Evolutionary conservation across 108 stramenopile species (phyloP), one percentile per base, ranked within the genome.

Genomic region (Discostella pseudostelligera): DNA sequence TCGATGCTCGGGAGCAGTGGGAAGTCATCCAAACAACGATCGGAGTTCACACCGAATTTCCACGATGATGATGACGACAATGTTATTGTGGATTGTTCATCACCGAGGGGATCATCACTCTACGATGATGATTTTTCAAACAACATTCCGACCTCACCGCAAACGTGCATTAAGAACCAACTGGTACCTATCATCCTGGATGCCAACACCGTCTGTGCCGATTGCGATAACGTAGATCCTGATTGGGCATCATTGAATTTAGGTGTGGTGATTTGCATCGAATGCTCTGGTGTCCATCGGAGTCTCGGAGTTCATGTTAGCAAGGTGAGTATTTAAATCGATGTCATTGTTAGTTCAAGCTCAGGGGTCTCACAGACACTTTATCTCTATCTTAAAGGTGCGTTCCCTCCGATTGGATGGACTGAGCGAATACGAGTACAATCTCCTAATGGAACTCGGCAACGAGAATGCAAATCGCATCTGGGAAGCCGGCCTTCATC

Each of bases 251-350:
- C 81, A 12, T 57, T 94, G 43, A 96, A 94, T 72, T 67, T 95
- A 25, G 94, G 94, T 24, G 79, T 92, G 21, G 56, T 94, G n/a
- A 61, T 99, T 13, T 99, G 99, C 69, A 95, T 99, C 61, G 89
- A 94, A 58, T 99, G 99, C 77, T 88, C 92, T 59, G 99, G 96
- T n/a, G 92, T 99, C 2, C 99, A 99, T 62, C 86, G 99, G 48
- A 91, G 87, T 59, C 81, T 99, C 11, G 99, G 99, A 32, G 97
- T 97, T 21, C 97, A 97, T 78, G 90, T 99, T 32, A 93, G 92
- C 74, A 96, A 96, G 76, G 97, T 97, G 56, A 80, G 93, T 11
- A 78, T 67, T 59, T 80, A 17, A 70, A 72, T 39, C 62, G 35
- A 36, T 26, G 36, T 56, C 55, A 11, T 56, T 32, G 16, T 17